phyloP scores from a whole-genome alignment of 148 eudicot genomes.

The Rheum nobile region DNA sequence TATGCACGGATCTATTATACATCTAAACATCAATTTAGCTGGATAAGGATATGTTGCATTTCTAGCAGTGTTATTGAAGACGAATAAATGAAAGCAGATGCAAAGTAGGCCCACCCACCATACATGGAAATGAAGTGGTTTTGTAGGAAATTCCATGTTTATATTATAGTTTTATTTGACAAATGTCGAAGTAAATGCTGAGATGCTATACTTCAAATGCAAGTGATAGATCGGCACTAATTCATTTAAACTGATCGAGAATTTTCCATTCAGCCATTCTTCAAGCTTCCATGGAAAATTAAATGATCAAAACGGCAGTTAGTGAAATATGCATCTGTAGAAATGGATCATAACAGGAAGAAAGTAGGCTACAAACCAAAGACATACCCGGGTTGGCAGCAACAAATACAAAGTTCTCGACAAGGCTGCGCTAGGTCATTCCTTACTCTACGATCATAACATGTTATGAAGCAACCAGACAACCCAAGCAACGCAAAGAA shows the following conservation, averaged over 20 bases:
- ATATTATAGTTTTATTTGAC: background rate
- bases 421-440: slow-evolving; percentile 94
- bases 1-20: background rate
- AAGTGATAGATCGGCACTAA: background rate
- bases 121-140: background rate
- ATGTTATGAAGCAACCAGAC: slow-evolving; percentile 87
- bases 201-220: background rate
- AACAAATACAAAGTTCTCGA: slow-evolving; percentile 86
- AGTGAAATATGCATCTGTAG: background rate
- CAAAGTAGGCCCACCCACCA: background rate
- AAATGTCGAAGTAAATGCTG: background rate
- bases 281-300: background rate
- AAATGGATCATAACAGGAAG: background rate
- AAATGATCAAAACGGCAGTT: background rate
- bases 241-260: background rate
- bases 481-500: slow-evolving; percentile 88
- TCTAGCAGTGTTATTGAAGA: background rate
- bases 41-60: background rate
- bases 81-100: background rate
- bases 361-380: background rate
- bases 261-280: background rate
- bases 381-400: slow-evolving; percentile 63
- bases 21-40: background rate
- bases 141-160: background rate
- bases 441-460: slow-evolving; percentile 88